Evolutionary conservation across 2,329 filamentous ascomycete species (phyloP), one percentile per base, ranked within the genome.

Genomic region (Blastomyces parvus): DNA sequence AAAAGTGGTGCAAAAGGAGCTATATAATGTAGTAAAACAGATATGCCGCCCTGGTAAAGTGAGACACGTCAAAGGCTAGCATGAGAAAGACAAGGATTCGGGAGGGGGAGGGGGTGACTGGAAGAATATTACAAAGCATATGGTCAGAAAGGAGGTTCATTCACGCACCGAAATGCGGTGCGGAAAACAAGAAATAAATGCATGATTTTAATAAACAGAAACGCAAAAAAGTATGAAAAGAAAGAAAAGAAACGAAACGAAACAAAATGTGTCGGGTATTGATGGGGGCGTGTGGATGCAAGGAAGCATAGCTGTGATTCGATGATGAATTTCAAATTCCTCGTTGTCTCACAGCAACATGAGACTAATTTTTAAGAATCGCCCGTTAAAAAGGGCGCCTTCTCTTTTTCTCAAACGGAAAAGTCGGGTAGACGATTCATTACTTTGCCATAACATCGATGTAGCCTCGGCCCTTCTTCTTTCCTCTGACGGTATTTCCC

Each of bases 391-490:
- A 44, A 17, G 2, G 48, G 48, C 5, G 19, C 1, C 14, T 17
- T 30, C 25, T 30, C n/a, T 25, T 14, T 13, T 58, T 27, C 33
- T 22, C n/a, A 13, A 19, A 40, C 7, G 22, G 36, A 13, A 17
- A 42, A 58, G 40, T 58, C 36, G 36, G 60, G 44, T 52, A 25
- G 11, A n/a, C 2, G 17, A 7, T 6, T 30, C 14, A 17, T 74
- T 64, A 79, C 68, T 90, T 87, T 11, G 88, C 89, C 91, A 97
- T 97, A 65, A 99, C 91, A 82, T 99, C 94, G 38, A 99, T 87
- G 80, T 99, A 99, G 36, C 92, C 82, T 38, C 91, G 88, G 27
- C 88, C 86, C 81, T 91, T 96, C 80, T 91, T 90, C 70, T 84
- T 81, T 74, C 88, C 90, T 74, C 85, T 89, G 71, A 82, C 82